phyloP scores from a whole-genome alignment of 768 basidiomycete species.

The Leccinum sublutescens region DNA sequence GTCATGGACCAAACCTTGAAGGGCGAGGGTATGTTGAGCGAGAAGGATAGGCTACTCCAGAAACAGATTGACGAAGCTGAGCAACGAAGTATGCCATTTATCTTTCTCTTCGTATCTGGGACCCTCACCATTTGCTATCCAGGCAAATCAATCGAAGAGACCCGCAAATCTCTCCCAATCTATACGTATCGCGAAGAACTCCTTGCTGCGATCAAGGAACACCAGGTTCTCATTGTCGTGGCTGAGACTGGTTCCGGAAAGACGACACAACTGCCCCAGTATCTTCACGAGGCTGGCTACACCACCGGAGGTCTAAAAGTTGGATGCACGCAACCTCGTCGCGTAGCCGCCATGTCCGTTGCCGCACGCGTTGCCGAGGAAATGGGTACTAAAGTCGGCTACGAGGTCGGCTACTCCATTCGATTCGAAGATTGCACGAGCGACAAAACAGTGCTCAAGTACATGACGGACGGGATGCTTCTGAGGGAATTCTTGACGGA shows the following conservation, averaged over 20 bases:
- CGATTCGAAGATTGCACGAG: constrained; percentile 99
- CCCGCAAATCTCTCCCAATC: constrained; percentile 90
- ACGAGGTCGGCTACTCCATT: constrained; percentile 99
- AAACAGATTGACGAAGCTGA: constrained; percentile 91
- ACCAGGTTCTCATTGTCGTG: constrained; percentile 95
- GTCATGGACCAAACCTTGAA: constrained; percentile 79
- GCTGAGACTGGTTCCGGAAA: constrained; percentile 99
- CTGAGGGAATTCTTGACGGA: constrained; percentile 96
- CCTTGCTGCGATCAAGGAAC: constrained; percentile 82
- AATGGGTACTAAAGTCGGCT: constrained; percentile 95
- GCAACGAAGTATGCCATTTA: constrained; percentile 61
- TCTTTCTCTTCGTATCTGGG: not conserved
- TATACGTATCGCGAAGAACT: constrained; percentile 86
- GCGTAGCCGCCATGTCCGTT: constrained; percentile 99
- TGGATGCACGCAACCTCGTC: constrained; percentile 91
- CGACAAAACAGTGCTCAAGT: constrained; percentile 98
- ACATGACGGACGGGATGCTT: constrained; percentile 99
- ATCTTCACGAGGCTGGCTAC: constrained; percentile 96
- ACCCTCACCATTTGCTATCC: not conserved
- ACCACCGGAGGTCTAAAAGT: constrained; percentile 84
- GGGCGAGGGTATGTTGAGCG: constrained; percentile 68
- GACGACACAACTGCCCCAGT: constrained; percentile 97
- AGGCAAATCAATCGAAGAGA: constrained; percentile 92
- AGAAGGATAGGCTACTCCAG: constrained; percentile 82
- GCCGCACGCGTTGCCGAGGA: constrained; percentile 99